Evolutionary conservation across 345 rosid species (phyloP).

Genomic region (Eucalyptus tenuipes): DNA sequence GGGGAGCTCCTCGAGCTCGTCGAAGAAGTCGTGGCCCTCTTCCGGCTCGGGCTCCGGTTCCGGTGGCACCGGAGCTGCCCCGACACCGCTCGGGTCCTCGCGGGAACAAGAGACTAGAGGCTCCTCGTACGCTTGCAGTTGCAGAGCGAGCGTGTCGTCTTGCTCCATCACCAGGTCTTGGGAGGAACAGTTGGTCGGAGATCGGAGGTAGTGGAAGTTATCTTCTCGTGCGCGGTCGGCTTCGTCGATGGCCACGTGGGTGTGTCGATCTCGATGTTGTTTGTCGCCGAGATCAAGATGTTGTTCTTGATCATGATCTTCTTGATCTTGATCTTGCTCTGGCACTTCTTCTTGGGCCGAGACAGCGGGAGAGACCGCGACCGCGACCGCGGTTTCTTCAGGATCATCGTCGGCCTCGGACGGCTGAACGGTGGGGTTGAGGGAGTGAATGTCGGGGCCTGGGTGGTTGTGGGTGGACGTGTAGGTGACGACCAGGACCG

Average conservation of each 20-base stretch:
- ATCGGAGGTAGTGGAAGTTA: conserved; percentile 32
- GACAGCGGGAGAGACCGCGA: not conserved
- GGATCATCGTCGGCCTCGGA: not conserved
- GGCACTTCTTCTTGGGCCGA: conserved; percentile 1
- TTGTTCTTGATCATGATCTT: not conserved
- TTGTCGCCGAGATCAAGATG: not conserved
- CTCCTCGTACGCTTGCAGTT: conserved; percentile 32
- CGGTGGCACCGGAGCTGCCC: not conserved
- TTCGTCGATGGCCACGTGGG: not conserved
- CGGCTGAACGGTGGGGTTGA: not conserved
- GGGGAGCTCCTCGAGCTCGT: conserved; percentile 67
- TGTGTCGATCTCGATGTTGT: not conserved
- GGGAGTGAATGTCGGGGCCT: conserved; percentile 22
- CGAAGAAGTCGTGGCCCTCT: conserved; percentile 55
- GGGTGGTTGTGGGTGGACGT: conserved; percentile 61
- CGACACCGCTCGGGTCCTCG: not conserved
- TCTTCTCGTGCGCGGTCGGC: not conserved
- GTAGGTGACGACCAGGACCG: conserved; percentile 52
- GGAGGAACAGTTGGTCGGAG: conserved; percentile 11
- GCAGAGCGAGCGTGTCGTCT: conserved; percentile 8
- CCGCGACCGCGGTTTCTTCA: not conserved
- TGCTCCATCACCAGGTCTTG: conserved; percentile 15
- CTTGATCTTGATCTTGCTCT: not conserved
- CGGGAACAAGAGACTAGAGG: conserved; percentile 17
- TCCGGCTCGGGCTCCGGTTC: not conserved